A percentile compares a stretch with the other conserved stretches of the same genome.
Evolutionary conservation across 139 green algal species (phyloP).

Genomic region (Micromonas commoda): DNA sequence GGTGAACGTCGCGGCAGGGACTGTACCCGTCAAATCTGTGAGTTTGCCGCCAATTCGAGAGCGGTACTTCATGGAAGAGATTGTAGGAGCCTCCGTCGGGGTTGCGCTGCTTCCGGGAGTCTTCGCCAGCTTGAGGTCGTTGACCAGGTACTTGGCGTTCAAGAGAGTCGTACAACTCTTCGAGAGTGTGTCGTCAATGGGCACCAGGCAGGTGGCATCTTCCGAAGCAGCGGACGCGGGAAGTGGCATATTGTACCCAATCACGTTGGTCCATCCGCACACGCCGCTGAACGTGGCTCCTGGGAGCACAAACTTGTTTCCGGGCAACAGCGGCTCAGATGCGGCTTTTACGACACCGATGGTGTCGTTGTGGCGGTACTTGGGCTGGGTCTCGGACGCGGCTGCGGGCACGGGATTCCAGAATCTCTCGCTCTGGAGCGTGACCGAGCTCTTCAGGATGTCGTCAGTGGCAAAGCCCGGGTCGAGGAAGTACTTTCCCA

Average conservation of each 20-base stretch:
- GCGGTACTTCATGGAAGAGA: too few relatives aligned
- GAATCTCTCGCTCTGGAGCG: neutral
- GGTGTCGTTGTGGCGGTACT: neutral
- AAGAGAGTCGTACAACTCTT: neutral
- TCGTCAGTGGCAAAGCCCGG: neutral
- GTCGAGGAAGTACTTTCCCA: neutral
- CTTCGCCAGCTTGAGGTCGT: too few relatives aligned
- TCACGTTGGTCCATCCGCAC: neutral
- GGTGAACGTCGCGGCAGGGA: too few relatives aligned
- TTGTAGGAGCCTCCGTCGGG: too few relatives aligned
- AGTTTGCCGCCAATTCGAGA: too few relatives aligned
- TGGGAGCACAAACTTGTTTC: neutral
- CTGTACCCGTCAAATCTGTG: too few relatives aligned
- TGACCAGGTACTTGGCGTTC: too few relatives aligned
- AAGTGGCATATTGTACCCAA: neutral
- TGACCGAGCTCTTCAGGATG: neutral
- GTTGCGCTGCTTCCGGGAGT: too few relatives aligned
- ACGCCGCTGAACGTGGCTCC: neutral
- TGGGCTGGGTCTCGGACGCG: neutral
- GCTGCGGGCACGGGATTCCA: neutral
- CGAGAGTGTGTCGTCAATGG: neutral
- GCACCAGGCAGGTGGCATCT: neutral
- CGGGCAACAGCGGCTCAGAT: neutral
- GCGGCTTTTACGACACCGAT: neutral
- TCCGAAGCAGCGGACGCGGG: neutral